Base-by-base conservation (phyloP, 2,329 filamentous ascomycete genomes). In the Talaromyces funiculosus region DNA sequence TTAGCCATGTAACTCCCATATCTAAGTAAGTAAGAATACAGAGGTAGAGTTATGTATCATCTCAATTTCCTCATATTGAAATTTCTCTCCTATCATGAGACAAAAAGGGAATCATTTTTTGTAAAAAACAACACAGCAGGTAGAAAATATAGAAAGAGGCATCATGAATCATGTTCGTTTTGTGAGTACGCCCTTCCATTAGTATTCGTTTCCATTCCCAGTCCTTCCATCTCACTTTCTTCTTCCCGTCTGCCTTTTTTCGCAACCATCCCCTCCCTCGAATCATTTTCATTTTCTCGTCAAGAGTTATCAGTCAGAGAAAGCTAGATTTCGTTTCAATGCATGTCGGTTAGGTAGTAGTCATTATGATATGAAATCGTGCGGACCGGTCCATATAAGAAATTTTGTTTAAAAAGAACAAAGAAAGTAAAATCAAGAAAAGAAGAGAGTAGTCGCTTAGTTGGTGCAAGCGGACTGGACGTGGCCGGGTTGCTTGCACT, bases 381-480 rank as follows among this genome's bases (percentile, higher is more conserved):
- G 33, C 35, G 33, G 51, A 54, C 51, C 33, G 51, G 51, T 54
- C 35, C 51, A 54, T 54, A 54, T 54, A 35, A 37, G 33, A 37
- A 40, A 18, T 54, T 54, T 54, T 22, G 10, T 24, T 9, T 37
- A 9, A 22, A 40, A 22, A 38, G 18, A 45, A 54, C 33, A 55
- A 53, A 49, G 31, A 40, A 59, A 53, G 33, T 31, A 26, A 59
- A 51, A 61, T 26, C 18, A 35, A 60, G 57, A 64, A 60, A 64
- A 64, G 60, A 68, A 69, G 67, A 65, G 64, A 64, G 65, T 65
- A 68, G 68, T 55, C 57, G 61, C 70, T 78, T 89, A 90, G 83
- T 89, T 92, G 72, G 93, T 90, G 88, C 94, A 99, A 72, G 90
- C 86, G 70, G 90, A 86, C 86, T 97, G 93, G 75, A 97, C 89